Percentiles rank a stretch among this genome's conserved stretches.
Evolutionary conservation across 768 basidiomycete species (phyloP).

Genomic region (Mycena floridula): DNA sequence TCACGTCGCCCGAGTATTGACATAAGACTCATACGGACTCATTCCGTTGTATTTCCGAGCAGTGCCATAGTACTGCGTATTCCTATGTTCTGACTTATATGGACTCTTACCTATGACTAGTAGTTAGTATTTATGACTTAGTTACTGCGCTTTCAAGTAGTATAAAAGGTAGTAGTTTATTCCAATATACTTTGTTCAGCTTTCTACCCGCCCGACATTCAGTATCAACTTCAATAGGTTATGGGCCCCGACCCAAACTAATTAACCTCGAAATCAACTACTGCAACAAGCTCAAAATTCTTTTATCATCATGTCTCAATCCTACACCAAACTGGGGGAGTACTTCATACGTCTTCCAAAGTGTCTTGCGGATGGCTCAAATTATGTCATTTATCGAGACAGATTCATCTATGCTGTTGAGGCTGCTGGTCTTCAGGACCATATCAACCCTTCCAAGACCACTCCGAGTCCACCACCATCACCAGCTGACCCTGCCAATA

Average conservation of each 20-base stretch:
- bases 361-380: constrained; percentile 1
- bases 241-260: constrained; percentile 5
- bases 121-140: no score
- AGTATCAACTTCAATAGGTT: constrained; percentile 5
- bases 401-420: background rate
- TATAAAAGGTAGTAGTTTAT: no score
- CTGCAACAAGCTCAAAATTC: background rate
- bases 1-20: no score
- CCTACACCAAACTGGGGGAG: constrained; percentile 6
- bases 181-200: no score
- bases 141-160: no score
- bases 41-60: no score
- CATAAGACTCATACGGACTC: no score
- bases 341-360: constrained; percentile 2
- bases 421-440: constrained; percentile 1
- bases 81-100: no score
- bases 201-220: no score
- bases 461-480: background rate
- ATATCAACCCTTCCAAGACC: background rate
- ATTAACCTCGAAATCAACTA: background rate
- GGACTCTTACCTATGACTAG: no score
- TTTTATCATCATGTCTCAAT: constrained; percentile 3
- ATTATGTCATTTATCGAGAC: constrained; percentile 1
- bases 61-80: no score
- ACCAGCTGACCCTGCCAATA: background rate